A percentile compares a stretch with the other conserved stretches of the same genome.
phyloP scores from a whole-genome alignment of 768 basidiomycete species.

The Lactarius quietus region DNA sequence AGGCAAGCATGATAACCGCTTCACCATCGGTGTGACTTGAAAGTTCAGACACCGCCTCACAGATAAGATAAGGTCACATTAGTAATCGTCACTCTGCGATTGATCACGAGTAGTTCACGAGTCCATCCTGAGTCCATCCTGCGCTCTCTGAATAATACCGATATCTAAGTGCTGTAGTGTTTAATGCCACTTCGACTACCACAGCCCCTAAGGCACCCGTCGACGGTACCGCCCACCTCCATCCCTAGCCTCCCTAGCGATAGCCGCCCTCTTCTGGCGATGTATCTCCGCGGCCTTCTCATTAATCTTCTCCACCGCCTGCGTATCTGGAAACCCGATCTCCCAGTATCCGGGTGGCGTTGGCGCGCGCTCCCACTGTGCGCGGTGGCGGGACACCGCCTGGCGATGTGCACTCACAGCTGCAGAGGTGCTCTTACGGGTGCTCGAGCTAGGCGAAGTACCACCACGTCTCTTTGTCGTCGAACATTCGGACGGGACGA shows the following conservation, averaged over 20 bases:
- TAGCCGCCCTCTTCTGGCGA: constrained; percentile 51
- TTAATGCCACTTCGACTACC: not conserved
- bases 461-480: constrained; percentile 10
- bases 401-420: constrained; percentile 55
- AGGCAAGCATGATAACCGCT: constrained; percentile 38
- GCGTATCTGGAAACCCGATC: constrained; percentile 87
- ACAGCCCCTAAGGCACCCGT: not conserved
- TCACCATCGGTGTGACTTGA: constrained; percentile 29
- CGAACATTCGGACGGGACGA: not conserved
- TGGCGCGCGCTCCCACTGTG: constrained; percentile 62
- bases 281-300: constrained; percentile 69
- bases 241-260: constrained; percentile 53
- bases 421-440: constrained; percentile 30
- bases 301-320: constrained; percentile 77
- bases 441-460: no score
- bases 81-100: not conserved
- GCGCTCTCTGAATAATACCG: not conserved
- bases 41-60: no score
- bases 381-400: constrained; percentile 66
- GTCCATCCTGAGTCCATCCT: not conserved
- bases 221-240: constrained; percentile 13
- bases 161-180: not conserved
- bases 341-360: constrained; percentile 90
- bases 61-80: not conserved
- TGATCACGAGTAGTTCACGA: not conserved